These are phyloP conservation scores for Speleostelium caveatum DNA, from an alignment of 78 protist species.

Conservation along the genomic window DNA sequence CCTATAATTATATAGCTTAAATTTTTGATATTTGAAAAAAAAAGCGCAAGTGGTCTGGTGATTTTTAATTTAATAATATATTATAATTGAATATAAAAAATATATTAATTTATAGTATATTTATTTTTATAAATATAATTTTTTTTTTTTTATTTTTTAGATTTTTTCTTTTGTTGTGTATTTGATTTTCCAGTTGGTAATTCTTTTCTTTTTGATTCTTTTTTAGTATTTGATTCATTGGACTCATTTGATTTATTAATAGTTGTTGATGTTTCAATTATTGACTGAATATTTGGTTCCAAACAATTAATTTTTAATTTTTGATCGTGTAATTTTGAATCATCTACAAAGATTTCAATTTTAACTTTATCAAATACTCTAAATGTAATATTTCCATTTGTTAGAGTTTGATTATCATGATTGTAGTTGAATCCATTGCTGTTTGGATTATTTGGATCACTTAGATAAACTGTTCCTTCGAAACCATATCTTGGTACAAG, in stretches of 20 bases:
- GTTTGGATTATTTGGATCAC: conserved; percentile 14
- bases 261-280: background rate
- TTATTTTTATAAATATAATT: no score
- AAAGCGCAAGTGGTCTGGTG: no score
- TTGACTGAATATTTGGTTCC: conserved; percentile 31
- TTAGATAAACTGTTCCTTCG: conserved; percentile 71
- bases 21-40: no score
- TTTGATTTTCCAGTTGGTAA: no score
- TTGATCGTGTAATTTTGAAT: conserved; percentile 68
- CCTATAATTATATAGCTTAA: conserved; percentile 94
- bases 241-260: no score
- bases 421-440: conserved; percentile 18
- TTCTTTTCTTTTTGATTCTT: no score
- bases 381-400: conserved; percentile 48
- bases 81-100: no score
- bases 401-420: conserved; percentile 43
- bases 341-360: conserved; percentile 69
- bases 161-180: no score
- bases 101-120: no score
- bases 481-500: conserved; percentile 85
- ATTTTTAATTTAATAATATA: no score
- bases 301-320: conserved; percentile 60
- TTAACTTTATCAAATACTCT: conserved; percentile 59
- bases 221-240: no score
- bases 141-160: no score